Evolutionary conservation across 768 basidiomycete genomes (phyloP).

Genomic region (Podaxis pistillaris): DNA sequence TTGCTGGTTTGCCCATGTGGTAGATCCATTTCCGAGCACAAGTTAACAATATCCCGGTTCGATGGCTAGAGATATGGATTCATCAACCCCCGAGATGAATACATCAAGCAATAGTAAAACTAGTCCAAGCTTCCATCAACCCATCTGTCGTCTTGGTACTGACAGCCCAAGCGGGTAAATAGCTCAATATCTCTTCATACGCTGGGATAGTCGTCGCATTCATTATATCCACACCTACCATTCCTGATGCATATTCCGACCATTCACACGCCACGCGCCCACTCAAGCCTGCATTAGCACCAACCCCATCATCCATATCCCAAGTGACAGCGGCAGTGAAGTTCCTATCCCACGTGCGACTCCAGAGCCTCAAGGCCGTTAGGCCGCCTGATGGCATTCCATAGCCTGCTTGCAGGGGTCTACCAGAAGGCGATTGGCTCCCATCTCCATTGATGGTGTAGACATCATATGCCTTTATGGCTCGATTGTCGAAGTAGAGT

Average conservation of each 20-base stretch:
- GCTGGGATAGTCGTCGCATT: constrained; percentile 55
- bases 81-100: no score
- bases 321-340: constrained; percentile 56
- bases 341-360: constrained; percentile 52
- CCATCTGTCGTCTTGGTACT: constrained; percentile 55
- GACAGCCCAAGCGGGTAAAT: constrained; percentile 66
- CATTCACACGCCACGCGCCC: constrained; percentile 63
- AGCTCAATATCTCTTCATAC: constrained; percentile 60
- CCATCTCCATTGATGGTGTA: constrained; percentile 1
- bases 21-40: no score
- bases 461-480: constrained; percentile 4
- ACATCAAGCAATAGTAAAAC: constrained; percentile 16
- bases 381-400: constrained; percentile 28
- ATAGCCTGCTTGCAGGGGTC: constrained; percentile 42
- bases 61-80: no score
- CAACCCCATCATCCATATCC: constrained; percentile 24
- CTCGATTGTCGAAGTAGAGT: constrained; percentile 50
- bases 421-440: constrained; percentile 12
- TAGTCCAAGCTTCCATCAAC: constrained; percentile 51
- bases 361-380: constrained; percentile 51
- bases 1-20: no score
- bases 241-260: constrained; percentile 61
- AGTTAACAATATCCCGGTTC: no score
- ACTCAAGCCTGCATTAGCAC: constrained; percentile 15
- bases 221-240: constrained; percentile 28